Evolutionary conservation across 2,329 filamentous ascomycete genomes (phyloP).

Genomic region (Colletotrichum spinosum): DNA sequence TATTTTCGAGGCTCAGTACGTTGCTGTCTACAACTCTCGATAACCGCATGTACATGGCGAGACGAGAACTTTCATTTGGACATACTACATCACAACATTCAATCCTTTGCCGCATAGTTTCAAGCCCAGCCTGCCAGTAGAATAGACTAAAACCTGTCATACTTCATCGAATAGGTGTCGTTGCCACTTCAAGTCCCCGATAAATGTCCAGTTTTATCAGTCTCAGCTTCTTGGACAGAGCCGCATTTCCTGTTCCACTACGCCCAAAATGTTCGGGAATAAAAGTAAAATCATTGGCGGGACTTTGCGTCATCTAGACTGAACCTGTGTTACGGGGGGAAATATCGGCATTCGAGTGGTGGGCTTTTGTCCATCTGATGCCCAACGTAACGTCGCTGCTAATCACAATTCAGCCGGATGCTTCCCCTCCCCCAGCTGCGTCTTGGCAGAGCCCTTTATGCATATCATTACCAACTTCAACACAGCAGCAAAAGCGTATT

Average conservation of each 20-base stretch:
- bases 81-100: too few relatives aligned
- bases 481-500: too few relatives aligned
- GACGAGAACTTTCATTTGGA: too few relatives aligned
- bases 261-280: neutral
- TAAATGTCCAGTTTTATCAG: too few relatives aligned
- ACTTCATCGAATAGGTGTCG: too few relatives aligned
- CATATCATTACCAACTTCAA: too few relatives aligned
- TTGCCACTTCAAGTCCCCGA: too few relatives aligned
- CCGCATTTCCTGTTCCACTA: neutral
- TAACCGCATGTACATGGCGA: too few relatives aligned
- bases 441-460: neutral
- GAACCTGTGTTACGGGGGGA: neutral
- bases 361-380: constrained; percentile 9
- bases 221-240: too few relatives aligned
- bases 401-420: neutral
- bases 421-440: neutral
- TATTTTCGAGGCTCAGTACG: constrained; percentile 8
- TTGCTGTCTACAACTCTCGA: constrained; percentile 12
- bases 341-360: constrained; percentile 4
- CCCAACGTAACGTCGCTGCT: constrained; percentile 1
- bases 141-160: too few relatives aligned
- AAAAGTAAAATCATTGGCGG: constrained; percentile 3
- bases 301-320: constrained; percentile 5
- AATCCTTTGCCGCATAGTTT: too few relatives aligned
- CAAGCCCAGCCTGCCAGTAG: too few relatives aligned